Base-by-base conservation (phyloP, 371 early-diverging fungal species). In the Rhizopus stolonifer region DNA sequence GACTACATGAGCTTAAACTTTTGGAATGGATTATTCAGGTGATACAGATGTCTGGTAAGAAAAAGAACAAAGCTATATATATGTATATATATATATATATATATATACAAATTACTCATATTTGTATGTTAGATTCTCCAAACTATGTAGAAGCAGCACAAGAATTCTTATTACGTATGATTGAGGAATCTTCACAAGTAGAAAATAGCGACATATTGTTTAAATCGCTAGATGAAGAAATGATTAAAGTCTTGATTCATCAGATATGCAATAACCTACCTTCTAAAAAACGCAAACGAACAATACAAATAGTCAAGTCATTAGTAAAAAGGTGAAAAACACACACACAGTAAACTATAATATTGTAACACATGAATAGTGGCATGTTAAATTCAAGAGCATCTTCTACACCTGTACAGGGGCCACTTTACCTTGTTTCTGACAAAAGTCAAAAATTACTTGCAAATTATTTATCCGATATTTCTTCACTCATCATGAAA, bases 151-250 rank as follows among this genome's bases (percentile, higher is more conserved):
- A 60, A 24, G 64, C 67, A 17, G 42, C 64, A 11, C 56, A 63
- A 32, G 72, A 76, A 25, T 57, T 76, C 17, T 51, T 72, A 19
- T n/a, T 70, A 14, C 62, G 77, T 11, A 45, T 70, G 2, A 64
- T 76, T 26, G 77, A 72, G 52, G 77, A 76, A 47, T 60, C 64
- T 11, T 68, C 69, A 3, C 68, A 70, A 29, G 61, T 66, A 14
- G 72, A 76, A 17, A 49, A 64, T 49, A 56, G 70, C 8, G 60
- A 67, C 54, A 19, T 59, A 1, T 15, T 75, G 9, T 58, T 75
- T 19, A 53, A 45, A 47, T 44, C 62, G 13, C 17, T 65, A n/a
- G 48, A 43, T 15, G 26, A 36, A 7, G 56, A 61, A 0, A 62
- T 69, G 3, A 62, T 69, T 25, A 46, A 59, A 40, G 34, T 40